Conservation (phyloP, 495 filamentous ascomycete species). For the Haplographium delicatum region DNA sequence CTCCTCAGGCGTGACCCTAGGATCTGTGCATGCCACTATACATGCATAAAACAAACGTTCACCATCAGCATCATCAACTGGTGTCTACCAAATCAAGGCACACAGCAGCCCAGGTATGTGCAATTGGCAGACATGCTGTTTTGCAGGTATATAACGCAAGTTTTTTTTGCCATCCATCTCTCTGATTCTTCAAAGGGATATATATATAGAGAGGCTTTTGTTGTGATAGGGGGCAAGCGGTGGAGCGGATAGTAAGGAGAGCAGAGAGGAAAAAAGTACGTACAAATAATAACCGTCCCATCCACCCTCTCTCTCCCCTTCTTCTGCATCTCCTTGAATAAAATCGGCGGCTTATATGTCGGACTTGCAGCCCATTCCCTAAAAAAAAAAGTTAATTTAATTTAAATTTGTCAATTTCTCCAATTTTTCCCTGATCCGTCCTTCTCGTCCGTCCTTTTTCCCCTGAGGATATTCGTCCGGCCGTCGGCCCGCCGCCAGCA, state of each 20-base stretch:
- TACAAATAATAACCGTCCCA: slow-evolving; percentile 23
- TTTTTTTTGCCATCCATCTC: too few relatives aligned
- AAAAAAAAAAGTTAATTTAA: not conserved
- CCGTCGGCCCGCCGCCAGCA: too few relatives aligned
- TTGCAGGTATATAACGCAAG: too few relatives aligned
- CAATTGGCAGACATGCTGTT: too few relatives aligned
- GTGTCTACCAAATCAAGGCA: too few relatives aligned
- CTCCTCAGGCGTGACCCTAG: slow-evolving; percentile 13
- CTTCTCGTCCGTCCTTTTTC: not conserved
- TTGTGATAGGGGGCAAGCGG: too few relatives aligned
- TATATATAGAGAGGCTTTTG: not conserved
- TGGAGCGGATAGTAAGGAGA: not conserved
- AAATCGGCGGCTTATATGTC: slow-evolving; percentile 12
- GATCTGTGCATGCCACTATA: slow-evolving; percentile 23
- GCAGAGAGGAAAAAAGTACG: not conserved
- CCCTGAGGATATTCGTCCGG: not conserved
- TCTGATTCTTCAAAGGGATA: not conserved
- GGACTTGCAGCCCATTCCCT: slow-evolving; percentile 17
- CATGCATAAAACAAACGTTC: too few relatives aligned
- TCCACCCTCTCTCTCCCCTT: slow-evolving; percentile 20
- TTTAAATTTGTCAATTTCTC: not conserved
- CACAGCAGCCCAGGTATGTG: too few relatives aligned
- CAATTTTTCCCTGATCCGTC: not conserved
- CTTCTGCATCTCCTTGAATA: slow-evolving; percentile 23
- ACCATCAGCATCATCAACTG: too few relatives aligned